Percentiles rank a stretch among this genome's conserved stretches.
These are phyloP conservation scores for Oryza meyeriana DNA, from an alignment of 176 grass and related monocot genomes.

Conservation along the genomic window DNA sequence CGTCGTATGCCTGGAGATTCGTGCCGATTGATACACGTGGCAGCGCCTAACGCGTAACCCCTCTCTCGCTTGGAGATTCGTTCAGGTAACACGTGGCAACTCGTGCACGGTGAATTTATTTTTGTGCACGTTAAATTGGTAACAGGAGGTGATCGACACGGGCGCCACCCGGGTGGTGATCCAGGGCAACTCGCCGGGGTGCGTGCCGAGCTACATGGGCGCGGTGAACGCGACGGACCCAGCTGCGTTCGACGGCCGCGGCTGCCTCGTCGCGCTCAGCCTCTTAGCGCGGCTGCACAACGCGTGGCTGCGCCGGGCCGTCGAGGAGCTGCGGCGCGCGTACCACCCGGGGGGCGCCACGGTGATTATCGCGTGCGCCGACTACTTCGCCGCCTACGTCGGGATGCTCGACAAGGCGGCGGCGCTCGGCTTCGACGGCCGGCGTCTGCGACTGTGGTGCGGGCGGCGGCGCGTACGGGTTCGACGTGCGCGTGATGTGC, in stretches of 20 bases:
- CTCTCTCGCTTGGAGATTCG: background rate
- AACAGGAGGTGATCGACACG: conserved; percentile 57
- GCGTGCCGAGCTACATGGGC: conserved; percentile 63
- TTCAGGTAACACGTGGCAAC: background rate
- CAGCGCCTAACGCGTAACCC: background rate
- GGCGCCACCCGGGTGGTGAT: conserved; percentile 50
- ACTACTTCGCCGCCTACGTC: conserved; percentile 67
- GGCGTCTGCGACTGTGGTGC: background rate
- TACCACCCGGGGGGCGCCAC: conserved; percentile 15
- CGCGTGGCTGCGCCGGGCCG: conserved; percentile 32
- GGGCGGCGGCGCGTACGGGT: conserved; percentile 26
- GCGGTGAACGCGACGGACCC: conserved; percentile 27
- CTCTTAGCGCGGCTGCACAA: conserved; percentile 55
- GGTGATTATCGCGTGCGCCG: conserved; percentile 41
- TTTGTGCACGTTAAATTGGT: background rate
- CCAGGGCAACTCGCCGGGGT: conserved; percentile 76
- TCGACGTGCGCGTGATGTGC: conserved; percentile 55
- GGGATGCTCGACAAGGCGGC: conserved; percentile 32
- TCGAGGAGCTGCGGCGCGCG: conserved; percentile 38
- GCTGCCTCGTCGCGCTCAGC: conserved; percentile 56
- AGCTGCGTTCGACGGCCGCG: conserved; percentile 36
- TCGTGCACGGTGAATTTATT: no score
- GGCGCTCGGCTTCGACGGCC: conserved; percentile 40
- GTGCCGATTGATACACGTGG: background rate
- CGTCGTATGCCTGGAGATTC: background rate